Conservation (phyloP, 306 rosid species). For the Mucuna pruriens region DNA sequence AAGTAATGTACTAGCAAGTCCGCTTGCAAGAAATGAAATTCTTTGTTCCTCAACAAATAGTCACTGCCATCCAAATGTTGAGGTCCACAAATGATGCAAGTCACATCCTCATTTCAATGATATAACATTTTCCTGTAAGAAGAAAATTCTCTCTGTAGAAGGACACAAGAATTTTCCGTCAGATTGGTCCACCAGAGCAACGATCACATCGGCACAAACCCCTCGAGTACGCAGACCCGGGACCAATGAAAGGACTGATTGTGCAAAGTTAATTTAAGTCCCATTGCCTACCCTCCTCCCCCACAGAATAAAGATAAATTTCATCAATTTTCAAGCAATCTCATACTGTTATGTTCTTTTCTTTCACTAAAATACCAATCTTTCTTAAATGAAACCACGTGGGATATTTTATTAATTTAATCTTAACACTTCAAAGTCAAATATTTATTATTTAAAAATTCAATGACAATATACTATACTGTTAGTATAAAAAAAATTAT, state of each 20-base stretch:
- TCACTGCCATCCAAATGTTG: neutral
- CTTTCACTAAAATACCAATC: neutral
- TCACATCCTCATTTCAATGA: neutral
- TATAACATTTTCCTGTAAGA: neutral
- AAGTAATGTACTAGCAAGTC: slow-evolving; percentile 14
- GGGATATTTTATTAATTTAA: neutral
- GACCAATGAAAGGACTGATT: neutral
- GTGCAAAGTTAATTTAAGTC: neutral
- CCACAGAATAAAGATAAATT: neutral
- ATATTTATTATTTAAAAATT: too few species aligned
- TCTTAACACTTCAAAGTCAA: neutral
- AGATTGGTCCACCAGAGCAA: neutral
- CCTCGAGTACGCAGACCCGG: neutral
- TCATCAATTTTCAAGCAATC: slow-evolving; percentile 4
- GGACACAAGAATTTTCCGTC: neutral
- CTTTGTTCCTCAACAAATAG: neutral
- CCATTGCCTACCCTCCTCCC: neutral
- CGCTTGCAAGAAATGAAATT: neutral
- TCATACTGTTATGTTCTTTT: neutral
- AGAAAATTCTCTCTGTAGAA: neutral
- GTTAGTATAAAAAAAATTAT: too few species aligned
- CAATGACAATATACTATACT: too few species aligned
- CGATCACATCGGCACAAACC: neutral
- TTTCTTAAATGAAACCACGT: neutral
- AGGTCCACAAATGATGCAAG: neutral